phyloP scores from a whole-genome alignment of 331 rosid genomes.

The Malus hybrid region DNA sequence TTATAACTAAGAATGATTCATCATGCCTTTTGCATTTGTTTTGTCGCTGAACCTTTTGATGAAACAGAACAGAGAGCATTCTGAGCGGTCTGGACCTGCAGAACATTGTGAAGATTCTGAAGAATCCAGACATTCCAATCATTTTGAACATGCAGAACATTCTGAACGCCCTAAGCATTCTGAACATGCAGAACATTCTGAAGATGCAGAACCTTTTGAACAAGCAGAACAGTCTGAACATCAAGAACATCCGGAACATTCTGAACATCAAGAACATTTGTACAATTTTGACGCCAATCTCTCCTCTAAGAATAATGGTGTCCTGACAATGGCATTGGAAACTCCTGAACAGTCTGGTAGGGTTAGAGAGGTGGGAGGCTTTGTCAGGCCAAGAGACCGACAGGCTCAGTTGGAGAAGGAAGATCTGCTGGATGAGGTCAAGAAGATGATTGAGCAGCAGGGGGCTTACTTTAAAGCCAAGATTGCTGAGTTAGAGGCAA shows the following conservation, averaged over 20 bases:
- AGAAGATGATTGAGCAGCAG: slow-evolving; percentile 7
- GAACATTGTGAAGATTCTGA: too few species aligned
- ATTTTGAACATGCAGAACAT: not conserved
- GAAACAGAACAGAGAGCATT: not conserved
- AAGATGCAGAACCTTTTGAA: not conserved
- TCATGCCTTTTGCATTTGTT: not conserved
- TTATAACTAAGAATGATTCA: not conserved
- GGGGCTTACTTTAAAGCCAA: not conserved
- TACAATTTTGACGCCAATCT: not conserved
- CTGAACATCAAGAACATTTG: not conserved
- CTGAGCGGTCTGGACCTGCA: too few species aligned
- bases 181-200: not conserved
- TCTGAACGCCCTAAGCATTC: not conserved
- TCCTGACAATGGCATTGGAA: not conserved
- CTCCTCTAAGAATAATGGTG: not conserved
- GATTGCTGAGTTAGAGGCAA: slow-evolving; percentile 9
- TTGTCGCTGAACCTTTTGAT: not conserved
- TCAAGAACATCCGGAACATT: not conserved
- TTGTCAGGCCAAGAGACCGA: not conserved
- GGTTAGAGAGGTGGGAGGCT: not conserved
- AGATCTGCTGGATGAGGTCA: slow-evolving; percentile 1
- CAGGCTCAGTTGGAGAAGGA: not conserved
- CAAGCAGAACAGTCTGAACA: not conserved
- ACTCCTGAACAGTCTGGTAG: not conserved
- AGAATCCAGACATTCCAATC: too few species aligned